Conservation (phyloP, 805 yeast species). For the Diddensiella caesifluorescens region DNA sequence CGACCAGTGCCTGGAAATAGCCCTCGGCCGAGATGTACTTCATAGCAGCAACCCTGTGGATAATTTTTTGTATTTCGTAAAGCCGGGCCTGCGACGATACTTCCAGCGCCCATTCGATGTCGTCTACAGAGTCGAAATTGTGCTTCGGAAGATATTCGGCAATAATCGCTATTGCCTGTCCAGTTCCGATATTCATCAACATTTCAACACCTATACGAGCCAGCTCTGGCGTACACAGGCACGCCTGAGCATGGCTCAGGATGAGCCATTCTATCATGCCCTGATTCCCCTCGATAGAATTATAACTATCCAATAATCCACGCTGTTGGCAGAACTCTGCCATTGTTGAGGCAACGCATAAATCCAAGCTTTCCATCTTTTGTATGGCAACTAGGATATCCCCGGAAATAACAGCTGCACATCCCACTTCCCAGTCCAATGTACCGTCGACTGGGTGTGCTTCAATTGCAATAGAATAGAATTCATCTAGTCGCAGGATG, state of each 20-base stretch:
- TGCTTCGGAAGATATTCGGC: conserved; percentile 16
- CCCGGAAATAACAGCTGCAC: conserved; percentile 27
- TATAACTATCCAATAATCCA: conserved; percentile 27
- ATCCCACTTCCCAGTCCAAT: conserved; percentile 27
- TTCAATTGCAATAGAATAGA: conserved; percentile 21
- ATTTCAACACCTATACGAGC: conserved; percentile 26
- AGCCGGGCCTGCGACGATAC: conserved; percentile 10
- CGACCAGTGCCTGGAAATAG: conserved; percentile 24
- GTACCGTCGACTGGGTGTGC: conserved; percentile 25
- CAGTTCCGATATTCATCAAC: conserved; percentile 19
- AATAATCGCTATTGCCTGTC: conserved; percentile 18
- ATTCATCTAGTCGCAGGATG: conserved; percentile 26
- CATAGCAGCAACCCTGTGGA: conserved; percentile 16
- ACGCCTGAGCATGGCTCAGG: conserved; percentile 23
- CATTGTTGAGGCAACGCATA: conserved; percentile 27
- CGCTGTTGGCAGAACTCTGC: conserved; percentile 28
- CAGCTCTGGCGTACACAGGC: conserved; percentile 20
- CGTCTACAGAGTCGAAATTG: conserved; percentile 8
- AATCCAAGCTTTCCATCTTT: conserved; percentile 24
- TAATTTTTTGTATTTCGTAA: neutral
- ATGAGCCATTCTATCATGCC: conserved; percentile 24
- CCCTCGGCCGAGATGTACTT: conserved; percentile 8
- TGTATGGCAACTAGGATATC: conserved; percentile 24
- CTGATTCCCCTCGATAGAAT: conserved; percentile 8
- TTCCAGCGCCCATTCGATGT: conserved; percentile 16